Percentiles rank a stretch among this genome's conserved stretches.
Evolutionary conservation across 2,329 filamentous ascomycete species (phyloP).

Genomic region (Tolypocladium cylindrosporum): DNA sequence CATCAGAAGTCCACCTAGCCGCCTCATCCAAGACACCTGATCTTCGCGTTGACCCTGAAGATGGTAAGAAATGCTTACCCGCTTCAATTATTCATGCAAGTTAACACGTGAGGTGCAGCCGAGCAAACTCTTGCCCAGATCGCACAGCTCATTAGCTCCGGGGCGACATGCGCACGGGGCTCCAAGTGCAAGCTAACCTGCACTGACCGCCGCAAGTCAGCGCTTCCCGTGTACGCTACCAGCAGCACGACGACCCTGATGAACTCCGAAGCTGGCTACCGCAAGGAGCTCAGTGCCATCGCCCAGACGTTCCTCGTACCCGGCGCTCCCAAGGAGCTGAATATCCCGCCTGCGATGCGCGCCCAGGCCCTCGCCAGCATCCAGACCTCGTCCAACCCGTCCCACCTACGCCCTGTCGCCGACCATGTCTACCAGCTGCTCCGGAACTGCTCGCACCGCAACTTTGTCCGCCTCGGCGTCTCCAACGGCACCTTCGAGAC

Average conservation of each 20-base stretch:
- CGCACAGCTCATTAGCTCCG: not conserved
- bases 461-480: slow-evolving; percentile 43
- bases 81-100: not conserved
- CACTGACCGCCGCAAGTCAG: not conserved
- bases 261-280: not conserved
- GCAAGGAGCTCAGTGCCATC: slow-evolving; percentile 27
- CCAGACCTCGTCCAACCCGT: slow-evolving; percentile 22
- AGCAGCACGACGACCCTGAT: slow-evolving; percentile 3
- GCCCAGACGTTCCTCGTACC: slow-evolving; percentile 29
- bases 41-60: not conserved
- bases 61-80: not conserved
- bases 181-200: not conserved
- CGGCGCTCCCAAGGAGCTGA: slow-evolving; percentile 33
- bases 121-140: not conserved
- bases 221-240: not conserved
- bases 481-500: slow-evolving; percentile 41
- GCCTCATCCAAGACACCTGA: not conserved
- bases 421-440: slow-evolving; percentile 36
- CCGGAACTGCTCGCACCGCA: slow-evolving; percentile 36
- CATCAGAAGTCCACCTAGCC: too few relatives aligned
- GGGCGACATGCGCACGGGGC: not conserved
- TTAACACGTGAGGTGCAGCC: not conserved
- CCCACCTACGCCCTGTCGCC: slow-evolving; percentile 29
- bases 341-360: slow-evolving; percentile 33
- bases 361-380: slow-evolving; percentile 25